A percentile compares a stretch with the other conserved stretches of the same genome.
Conservation (phyloP, 1,139 yeast genomes). For the Candida glucosophila region DNA sequence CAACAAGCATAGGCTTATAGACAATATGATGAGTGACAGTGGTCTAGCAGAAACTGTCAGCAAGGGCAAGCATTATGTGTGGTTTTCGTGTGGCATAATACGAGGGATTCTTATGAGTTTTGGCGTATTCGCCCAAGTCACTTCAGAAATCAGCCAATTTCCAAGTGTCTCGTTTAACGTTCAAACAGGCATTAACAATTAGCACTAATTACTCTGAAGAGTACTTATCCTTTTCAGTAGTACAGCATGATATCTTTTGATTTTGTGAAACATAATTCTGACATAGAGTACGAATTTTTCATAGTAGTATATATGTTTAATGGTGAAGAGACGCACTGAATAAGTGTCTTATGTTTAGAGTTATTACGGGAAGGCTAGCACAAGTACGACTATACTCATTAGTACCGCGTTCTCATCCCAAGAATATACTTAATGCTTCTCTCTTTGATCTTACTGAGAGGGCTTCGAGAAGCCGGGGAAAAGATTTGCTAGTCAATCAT, state of each 20-base stretch:
- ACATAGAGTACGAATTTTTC: too few relatives aligned
- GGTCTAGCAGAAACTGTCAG: slow-evolving; percentile 40
- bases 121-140: slow-evolving; percentile 59
- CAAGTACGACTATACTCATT: too few relatives aligned
- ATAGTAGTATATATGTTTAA: too few relatives aligned
- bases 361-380: too few relatives aligned
- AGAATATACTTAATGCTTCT: slow-evolving; percentile 3
- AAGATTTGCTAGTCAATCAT: slow-evolving; percentile 4
- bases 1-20: slow-evolving; percentile 48
- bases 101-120: slow-evolving; percentile 69
- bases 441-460: too few relatives aligned
- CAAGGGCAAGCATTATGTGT: slow-evolving; percentile 49
- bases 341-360: too few relatives aligned
- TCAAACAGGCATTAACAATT: slow-evolving; percentile 42
- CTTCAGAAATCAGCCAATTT: slow-evolving; percentile 56
- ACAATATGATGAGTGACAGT: slow-evolving; percentile 43
- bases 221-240: too few relatives aligned
- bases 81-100: slow-evolving; percentile 80
- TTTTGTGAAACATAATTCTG: too few relatives aligned
- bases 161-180: slow-evolving; percentile 70
- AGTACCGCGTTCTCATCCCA: slow-evolving; percentile 3
- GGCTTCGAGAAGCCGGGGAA: too few relatives aligned
- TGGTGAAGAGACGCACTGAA: too few relatives aligned
- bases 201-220: slow-evolving; percentile 7
- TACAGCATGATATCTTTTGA: too few relatives aligned